phyloP scores from a whole-genome alignment of 352 stramenopile species.

The Phytophthora citricola region DNA sequence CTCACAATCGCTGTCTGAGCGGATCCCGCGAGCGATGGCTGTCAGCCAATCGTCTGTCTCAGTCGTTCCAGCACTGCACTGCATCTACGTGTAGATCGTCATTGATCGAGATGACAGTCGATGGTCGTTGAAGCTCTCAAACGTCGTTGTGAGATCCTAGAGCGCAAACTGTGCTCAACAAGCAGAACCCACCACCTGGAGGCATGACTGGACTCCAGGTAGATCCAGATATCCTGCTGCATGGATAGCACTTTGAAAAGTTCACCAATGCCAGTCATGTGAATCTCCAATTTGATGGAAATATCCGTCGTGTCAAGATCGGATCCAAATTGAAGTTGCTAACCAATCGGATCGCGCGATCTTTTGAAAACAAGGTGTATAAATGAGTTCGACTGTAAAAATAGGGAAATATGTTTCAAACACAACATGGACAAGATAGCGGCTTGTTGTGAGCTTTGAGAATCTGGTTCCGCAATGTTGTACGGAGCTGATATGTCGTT shows the following conservation, averaged over 20 bases:
- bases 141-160: conserved; percentile 8
- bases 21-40: conserved; percentile 10
- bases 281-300: conserved; percentile 1
- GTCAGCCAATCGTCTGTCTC: conserved; percentile 1
- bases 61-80: background rate
- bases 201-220: background rate
- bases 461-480: too few species aligned
- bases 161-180: too few species aligned
- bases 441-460: background rate
- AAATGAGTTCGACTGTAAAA: conserved; percentile 12
- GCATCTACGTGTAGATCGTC: too few species aligned
- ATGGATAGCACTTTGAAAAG: background rate
- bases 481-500: too few species aligned
- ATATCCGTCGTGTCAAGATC: conserved; percentile 2
- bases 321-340: conserved; percentile 29
- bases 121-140: conserved; percentile 3
- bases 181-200: background rate
- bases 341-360: conserved; percentile 22
- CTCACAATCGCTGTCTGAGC: conserved; percentile 5
- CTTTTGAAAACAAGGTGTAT: conserved; percentile 14
- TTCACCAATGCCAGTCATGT: too few species aligned
- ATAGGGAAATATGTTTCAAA: background rate
- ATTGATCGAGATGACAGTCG: too few species aligned
- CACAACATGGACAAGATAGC: too few species aligned
- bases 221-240: too few species aligned